phyloP scores from a whole-genome alignment of 2,329 filamentous ascomycete species.

The Aspergillus pseudotamarii region DNA sequence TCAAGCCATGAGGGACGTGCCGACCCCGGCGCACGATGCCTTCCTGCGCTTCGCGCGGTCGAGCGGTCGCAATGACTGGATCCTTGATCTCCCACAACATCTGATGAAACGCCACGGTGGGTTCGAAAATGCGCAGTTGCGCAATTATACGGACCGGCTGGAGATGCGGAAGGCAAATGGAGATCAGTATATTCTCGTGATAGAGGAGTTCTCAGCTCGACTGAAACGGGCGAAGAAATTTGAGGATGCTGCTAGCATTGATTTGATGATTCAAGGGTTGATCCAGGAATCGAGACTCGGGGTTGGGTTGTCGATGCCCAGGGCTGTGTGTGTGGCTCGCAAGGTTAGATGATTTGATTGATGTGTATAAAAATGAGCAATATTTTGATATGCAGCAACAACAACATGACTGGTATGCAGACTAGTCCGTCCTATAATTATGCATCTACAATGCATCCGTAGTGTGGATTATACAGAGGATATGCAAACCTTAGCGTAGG shows the following conservation, averaged over 20 bases:
- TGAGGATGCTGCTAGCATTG: not conserved
- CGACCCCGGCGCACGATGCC: slow-evolving; percentile 20
- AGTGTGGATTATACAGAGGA: no score
- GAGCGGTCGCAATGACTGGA: slow-evolving; percentile 26
- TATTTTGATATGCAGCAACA: no score
- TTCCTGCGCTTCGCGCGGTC: slow-evolving; percentile 19
- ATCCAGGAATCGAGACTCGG: not conserved
- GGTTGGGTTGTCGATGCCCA: not conserved
- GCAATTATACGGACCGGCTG: not conserved
- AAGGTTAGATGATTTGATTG: not conserved
- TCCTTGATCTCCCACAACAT: slow-evolving; percentile 17
- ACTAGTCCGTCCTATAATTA: no score
- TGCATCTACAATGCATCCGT: no score
- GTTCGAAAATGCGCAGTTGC: not conserved
- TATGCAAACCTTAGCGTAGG: no score
- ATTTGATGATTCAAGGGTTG: not conserved
- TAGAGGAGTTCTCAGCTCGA: not conserved
- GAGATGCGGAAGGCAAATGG: not conserved
- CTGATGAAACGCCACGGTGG: not conserved
- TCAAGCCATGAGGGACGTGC: slow-evolving; percentile 12
- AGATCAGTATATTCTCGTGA: not conserved
- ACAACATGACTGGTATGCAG: no score
- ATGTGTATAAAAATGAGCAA: no score
- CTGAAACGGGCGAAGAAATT: not conserved
- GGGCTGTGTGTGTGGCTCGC: not conserved